Evolutionary conservation across 2,329 filamentous ascomycete genomes (phyloP).

Genomic region (Fusarium transvaalense): DNA sequence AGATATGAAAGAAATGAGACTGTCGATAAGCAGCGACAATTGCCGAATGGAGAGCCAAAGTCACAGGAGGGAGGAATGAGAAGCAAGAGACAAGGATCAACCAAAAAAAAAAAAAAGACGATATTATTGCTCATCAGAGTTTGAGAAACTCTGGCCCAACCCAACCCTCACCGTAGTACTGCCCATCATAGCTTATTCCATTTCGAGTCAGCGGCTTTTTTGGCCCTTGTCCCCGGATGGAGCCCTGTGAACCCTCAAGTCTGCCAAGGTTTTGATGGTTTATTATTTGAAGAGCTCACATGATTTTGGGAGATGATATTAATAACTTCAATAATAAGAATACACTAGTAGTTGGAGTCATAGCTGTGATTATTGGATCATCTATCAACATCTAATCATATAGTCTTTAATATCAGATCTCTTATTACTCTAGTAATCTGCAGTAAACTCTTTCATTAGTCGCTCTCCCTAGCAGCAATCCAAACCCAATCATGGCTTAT

Average conservation of each 20-base stretch:
- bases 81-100: conserved; percentile 5
- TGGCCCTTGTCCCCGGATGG: conserved; percentile 28
- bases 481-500: conserved; percentile 3
- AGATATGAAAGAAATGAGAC: conserved; percentile 14
- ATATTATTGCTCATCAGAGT: conserved; percentile 25
- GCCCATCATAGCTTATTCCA: conserved; percentile 11
- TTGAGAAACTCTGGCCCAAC: background rate
- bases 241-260: conserved; percentile 21
- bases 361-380: background rate
- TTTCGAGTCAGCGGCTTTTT: conserved; percentile 24
- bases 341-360: background rate
- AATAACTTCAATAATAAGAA: background rate
- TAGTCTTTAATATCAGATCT: background rate
- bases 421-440: background rate
- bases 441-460: background rate
- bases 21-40: conserved; percentile 17
- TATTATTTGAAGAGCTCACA: background rate
- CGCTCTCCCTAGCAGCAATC: background rate
- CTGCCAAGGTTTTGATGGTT: conserved; percentile 6
- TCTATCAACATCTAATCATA: background rate
- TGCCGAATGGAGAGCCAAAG: conserved; percentile 6
- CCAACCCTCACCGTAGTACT: background rate
- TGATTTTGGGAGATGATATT: background rate
- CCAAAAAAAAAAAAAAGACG: background rate
- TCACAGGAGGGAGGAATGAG: conserved; percentile 25